Evolutionary conservation across 768 basidiomycete genomes (phyloP).

Genomic region (Pisolithus microcarpus): DNA sequence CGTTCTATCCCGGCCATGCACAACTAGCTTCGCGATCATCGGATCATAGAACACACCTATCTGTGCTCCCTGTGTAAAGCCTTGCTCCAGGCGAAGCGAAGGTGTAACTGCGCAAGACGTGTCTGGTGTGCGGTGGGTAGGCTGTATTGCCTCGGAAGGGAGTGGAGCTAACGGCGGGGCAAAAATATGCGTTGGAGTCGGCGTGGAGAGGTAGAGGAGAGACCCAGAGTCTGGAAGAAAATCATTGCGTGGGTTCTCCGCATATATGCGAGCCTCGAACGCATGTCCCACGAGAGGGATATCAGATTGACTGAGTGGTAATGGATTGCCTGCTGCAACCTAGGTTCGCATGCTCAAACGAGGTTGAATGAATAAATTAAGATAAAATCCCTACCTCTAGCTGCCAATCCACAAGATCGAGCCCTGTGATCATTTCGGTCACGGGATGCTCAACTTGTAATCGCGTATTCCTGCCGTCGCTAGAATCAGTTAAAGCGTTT

Average conservation of each 20-base stretch:
- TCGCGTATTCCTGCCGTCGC: conserved; percentile 61
- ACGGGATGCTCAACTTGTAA: conserved; percentile 89
- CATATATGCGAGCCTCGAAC: conserved; percentile 93
- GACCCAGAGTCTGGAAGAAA: conserved; percentile 89
- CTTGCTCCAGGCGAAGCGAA: conserved; percentile 81
- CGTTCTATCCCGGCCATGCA: conserved; percentile 75
- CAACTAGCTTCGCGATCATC: conserved; percentile 88
- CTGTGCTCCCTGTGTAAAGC: conserved; percentile 71
- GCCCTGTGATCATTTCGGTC: conserved; percentile 90
- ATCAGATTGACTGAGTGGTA: conserved; percentile 68
- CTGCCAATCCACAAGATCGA: conserved; percentile 95
- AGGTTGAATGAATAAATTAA: background rate
- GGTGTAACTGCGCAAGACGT: conserved; percentile 34
- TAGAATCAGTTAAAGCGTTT: background rate
- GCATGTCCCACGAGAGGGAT: conserved; percentile 89
- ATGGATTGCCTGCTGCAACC: conserved; percentile 84
- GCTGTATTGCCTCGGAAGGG: conserved; percentile 15
- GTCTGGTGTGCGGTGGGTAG: conserved; percentile 18
- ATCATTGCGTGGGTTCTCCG: conserved; percentile 88
- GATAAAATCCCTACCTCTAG: conserved; percentile 47
- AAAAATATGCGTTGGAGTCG: conserved; percentile 62
- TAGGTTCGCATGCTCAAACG: conserved; percentile 17
- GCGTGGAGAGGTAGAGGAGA: conserved; percentile 75
- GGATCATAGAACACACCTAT: conserved; percentile 90
- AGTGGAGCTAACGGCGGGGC: conserved; percentile 40